Evolutionary conservation across 139 green algal species (phyloP), one percentile per base, ranked within the genome.

Genomic region (Chlamydomonas asymmetrica): DNA sequence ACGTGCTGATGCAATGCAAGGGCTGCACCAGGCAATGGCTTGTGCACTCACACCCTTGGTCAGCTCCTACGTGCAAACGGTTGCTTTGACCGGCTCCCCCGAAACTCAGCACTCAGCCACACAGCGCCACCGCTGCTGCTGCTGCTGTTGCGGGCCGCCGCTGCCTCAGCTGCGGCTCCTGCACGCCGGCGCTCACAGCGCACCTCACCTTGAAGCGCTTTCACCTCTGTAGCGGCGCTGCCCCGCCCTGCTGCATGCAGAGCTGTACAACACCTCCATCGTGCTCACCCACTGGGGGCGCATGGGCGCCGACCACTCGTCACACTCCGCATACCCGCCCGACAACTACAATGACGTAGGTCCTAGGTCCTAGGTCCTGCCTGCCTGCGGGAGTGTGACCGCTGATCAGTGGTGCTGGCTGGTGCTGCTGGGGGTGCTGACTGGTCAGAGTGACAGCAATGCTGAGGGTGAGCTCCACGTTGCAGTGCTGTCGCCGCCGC

Each of bases 211-310:
- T 63, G 56, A 23, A 8, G 56, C 23, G 56, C 56, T 63, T 8
- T 63, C 9, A 25, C 10, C 9, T 45, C 61, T 67, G n/a, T 8
- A 34, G 7, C 27, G 16, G 32, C 34, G 20, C 13, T 9, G 45
- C 40, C 63, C 32, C 66, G 63, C 34, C 49, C 49, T 59, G 38
- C 66, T 67, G 69, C 76, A 76, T 4, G 27, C 25, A 8, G 63
- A 79, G 57, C 45, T 90, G 27, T 88, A 81, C 71, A 66, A 83
- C 32, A 57, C 29, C 40, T 74, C 66, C 31, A 84, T 88, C 59
- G 73, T 90, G 16, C 79, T 88, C 1, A 81, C 63, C 3, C 85
- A 90, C 65, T 90, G 85, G 84, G 85, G 85, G 29, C 69, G 85
- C 2, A 49, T 82, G 61, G 77, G 68, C 5, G 27, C 32, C 0